A percentile compares a stretch with the other conserved stretches of the same genome.
phyloP scores from a whole-genome alignment of 2,329 filamentous ascomycete species.

The Cordyceps militaris region DNA sequence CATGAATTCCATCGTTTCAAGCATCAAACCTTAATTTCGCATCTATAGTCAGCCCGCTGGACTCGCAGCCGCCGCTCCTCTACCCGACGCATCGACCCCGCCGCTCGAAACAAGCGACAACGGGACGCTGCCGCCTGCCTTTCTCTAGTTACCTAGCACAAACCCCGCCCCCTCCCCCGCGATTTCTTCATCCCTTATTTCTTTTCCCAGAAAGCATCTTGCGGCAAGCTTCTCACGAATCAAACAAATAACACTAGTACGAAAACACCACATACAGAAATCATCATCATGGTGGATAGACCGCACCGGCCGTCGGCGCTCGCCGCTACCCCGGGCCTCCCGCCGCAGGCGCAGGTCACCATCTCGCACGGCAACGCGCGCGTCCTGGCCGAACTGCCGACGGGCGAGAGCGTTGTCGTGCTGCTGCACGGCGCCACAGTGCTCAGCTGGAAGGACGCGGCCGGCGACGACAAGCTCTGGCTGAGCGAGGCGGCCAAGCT shows the following conservation, averaged over 20 bases:
- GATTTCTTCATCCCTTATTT: background rate
- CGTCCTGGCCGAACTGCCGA: constrained; percentile 73
- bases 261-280: background rate
- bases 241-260: background rate
- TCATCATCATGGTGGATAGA: constrained; percentile 63
- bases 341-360: constrained; percentile 69
- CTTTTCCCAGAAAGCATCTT: background rate
- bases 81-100: background rate
- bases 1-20: too few relatives aligned
- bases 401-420: constrained; percentile 79
- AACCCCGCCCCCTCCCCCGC: background rate
- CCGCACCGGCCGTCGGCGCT: constrained; percentile 75
- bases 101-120: constrained; percentile 3
- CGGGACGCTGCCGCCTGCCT: background rate
- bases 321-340: constrained; percentile 63
- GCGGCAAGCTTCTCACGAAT: background rate
- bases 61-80: background rate
- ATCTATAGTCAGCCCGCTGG: background rate
- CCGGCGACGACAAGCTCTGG: constrained; percentile 77
- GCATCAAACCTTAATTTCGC: too few relatives aligned
- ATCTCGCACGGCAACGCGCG: constrained; percentile 63
- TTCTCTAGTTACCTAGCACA: background rate
- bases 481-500: constrained; percentile 71
- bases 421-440: constrained; percentile 91
- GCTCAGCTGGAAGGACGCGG: constrained; percentile 81